Conservation (phyloP, 2,329 filamentous ascomycete species). For the Didymella sp. region DNA sequence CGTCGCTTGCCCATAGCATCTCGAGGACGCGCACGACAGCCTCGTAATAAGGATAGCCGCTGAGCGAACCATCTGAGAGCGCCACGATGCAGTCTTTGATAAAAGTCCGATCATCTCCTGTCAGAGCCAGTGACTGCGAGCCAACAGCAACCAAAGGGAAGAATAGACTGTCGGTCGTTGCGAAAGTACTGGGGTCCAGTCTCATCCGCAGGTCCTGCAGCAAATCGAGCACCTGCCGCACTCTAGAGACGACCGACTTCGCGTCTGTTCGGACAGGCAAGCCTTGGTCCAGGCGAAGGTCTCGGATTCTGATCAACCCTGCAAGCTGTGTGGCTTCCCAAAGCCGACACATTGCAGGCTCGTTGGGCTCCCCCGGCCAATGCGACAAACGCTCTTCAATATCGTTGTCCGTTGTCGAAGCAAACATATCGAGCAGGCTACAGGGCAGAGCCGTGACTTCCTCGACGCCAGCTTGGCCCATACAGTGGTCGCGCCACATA, state of each 20-base stretch:
- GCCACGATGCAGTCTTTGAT: constrained; percentile 5
- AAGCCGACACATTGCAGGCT: constrained; percentile 11
- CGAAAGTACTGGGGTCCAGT: constrained; percentile 1
- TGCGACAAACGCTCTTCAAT: constrained; percentile 12
- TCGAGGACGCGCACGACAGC: neutral
- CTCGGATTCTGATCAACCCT: constrained; percentile 10
- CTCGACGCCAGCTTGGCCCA: constrained; percentile 8
- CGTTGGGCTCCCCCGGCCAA: constrained; percentile 8
- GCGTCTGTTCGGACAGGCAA: neutral
- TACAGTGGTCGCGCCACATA: constrained; percentile 15
- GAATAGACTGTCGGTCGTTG: neutral
- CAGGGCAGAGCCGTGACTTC: constrained; percentile 11
- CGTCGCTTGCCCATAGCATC: neutral
- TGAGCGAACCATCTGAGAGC: neutral
- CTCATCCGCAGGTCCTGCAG: constrained; percentile 7
- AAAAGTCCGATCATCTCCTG: neutral
- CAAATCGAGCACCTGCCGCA: neutral
- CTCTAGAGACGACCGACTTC: neutral
- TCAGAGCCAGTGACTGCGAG: constrained; percentile 1
- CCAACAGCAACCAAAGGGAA: constrained; percentile 5
- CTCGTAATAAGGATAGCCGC: constrained; percentile 9
- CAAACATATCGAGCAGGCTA: constrained; percentile 12
- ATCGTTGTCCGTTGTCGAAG: constrained; percentile 2
- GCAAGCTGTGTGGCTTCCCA: constrained; percentile 14
- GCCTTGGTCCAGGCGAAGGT: neutral